Conservation (phyloP, 2,329 filamentous ascomycete genomes). For the Pseudocercospora vitis region DNA sequence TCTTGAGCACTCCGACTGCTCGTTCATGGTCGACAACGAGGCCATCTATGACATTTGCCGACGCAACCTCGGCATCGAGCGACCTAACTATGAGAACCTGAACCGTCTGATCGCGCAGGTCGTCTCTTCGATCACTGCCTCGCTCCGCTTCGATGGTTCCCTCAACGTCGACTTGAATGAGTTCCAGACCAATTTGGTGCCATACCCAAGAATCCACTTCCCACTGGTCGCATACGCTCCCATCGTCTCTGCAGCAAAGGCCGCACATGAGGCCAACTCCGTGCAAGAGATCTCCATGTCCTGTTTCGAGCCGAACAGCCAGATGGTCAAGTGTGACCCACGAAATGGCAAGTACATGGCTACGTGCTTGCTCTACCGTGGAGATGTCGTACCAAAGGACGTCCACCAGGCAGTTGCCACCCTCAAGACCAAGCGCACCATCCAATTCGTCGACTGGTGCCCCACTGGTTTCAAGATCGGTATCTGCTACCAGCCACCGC, state of each 20-base stretch:
- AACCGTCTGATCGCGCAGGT: constrained; percentile 99
- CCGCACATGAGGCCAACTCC: constrained; percentile 95
- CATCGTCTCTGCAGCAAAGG: constrained; percentile 92
- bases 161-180: constrained; percentile 99
- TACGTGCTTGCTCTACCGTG: constrained; percentile 95
- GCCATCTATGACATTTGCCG: constrained; percentile 99
- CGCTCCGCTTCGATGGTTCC: constrained; percentile 96
- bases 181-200: constrained; percentile 99
- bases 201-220: constrained; percentile 99
- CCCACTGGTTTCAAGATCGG: constrained; percentile 99
- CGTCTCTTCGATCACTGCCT: constrained; percentile 96
- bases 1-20: constrained; percentile 98
- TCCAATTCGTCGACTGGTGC: constrained; percentile 99
- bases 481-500: constrained; percentile 98
- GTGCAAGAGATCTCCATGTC: constrained; percentile 98
- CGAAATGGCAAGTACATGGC: constrained; percentile 99
- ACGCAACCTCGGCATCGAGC: constrained; percentile 93
- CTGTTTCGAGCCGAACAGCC: constrained; percentile 99
- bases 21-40: constrained; percentile 99
- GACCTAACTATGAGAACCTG: constrained; percentile 97
- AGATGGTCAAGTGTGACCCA: constrained; percentile 99
- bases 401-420: constrained; percentile 88
- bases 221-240: constrained; percentile 95
- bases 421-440: constrained; percentile 98
- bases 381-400: constrained; percentile 96